Percentiles rank a stretch among this genome's conserved stretches.
Evolutionary conservation across 2,329 filamentous ascomycete genomes (phyloP).

Genomic region (Cadophora gregata): DNA sequence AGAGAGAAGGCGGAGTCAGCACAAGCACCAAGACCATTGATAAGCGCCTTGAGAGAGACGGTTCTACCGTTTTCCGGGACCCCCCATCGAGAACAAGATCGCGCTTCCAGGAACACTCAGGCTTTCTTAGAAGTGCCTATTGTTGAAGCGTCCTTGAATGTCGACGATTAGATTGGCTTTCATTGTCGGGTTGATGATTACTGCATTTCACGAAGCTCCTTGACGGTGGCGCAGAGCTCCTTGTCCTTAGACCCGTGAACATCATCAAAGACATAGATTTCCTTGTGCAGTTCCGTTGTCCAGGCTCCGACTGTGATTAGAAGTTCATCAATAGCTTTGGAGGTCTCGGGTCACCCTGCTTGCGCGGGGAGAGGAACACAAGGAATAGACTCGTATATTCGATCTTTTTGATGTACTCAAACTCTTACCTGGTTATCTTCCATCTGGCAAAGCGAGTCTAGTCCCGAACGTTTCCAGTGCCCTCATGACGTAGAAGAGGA

Average conservation of each 20-base stretch:
- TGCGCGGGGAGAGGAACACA: constrained; percentile 23
- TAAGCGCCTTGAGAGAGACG: constrained; percentile 73
- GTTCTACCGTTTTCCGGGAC: constrained; percentile 74
- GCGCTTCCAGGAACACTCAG: constrained; percentile 73
- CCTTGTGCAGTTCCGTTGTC: constrained; percentile 62
- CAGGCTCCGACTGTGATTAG: constrained; percentile 62
- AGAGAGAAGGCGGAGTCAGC: constrained; percentile 61
- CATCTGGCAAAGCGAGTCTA: constrained; percentile 32
- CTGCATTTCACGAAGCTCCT: constrained; percentile 64
- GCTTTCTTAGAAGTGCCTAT: constrained; percentile 60
- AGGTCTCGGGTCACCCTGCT: background rate
- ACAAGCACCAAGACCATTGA: constrained; percentile 63
- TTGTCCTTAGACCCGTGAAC: constrained; percentile 66
- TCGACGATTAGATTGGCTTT: constrained; percentile 68
- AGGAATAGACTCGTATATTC: constrained; percentile 1
- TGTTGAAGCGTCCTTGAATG: constrained; percentile 67
- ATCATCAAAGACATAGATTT: constrained; percentile 70
- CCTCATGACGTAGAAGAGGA: constrained; percentile 16
- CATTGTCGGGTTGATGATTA: constrained; percentile 69
- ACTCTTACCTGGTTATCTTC: constrained; percentile 27
- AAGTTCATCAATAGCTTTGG: constrained; percentile 52
- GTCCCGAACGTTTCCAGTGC: constrained; percentile 23
- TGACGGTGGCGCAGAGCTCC: constrained; percentile 62
- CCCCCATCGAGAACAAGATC: constrained; percentile 70
- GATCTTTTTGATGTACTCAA: constrained; percentile 30